Evolutionary conservation across 225 moss, liverwort and hornwort genomes (phyloP).

Genomic region (Pseudisothecium myosuroides): DNA sequence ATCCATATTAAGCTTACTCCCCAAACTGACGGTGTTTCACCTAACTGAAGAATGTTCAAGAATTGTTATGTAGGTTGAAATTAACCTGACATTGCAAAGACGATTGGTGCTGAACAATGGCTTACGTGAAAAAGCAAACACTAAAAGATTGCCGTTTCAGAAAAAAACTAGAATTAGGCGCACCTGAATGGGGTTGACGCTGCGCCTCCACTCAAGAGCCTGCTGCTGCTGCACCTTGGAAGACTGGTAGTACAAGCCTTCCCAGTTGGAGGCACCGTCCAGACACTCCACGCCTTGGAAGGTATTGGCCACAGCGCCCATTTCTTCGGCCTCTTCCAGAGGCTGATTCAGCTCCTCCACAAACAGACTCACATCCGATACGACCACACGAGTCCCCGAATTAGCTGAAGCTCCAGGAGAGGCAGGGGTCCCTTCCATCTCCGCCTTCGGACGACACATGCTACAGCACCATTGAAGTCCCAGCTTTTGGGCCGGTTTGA

Average conservation of each 20-base stretch:
- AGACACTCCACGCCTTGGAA: slow-evolving; percentile 41
- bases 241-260: slow-evolving; percentile 25
- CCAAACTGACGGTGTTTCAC: neutral
- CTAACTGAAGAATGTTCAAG: neutral
- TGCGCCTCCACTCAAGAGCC: slow-evolving; percentile 2
- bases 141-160: neutral
- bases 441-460: slow-evolving; percentile 20
- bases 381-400: neutral
- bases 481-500: slow-evolving; percentile 17
- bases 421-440: neutral
- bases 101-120: neutral
- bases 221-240: slow-evolving; percentile 13
- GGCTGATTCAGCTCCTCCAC: slow-evolving; percentile 20
- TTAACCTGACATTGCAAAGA: neutral
- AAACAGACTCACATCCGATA: slow-evolving; percentile 9
- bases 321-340: slow-evolving; percentile 25
- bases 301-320: slow-evolving; percentile 36
- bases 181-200: slow-evolving; percentile 20
- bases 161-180: neutral
- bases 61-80: neutral
- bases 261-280: slow-evolving; percentile 23
- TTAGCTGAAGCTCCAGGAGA: neutral
- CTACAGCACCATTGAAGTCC: slow-evolving; percentile 38
- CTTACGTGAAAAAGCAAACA: neutral
- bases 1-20: neutral